These are phyloP conservation scores for Aegle marmelos DNA, from an alignment of 345 rosid genomes.

Conservation along the genomic window DNA sequence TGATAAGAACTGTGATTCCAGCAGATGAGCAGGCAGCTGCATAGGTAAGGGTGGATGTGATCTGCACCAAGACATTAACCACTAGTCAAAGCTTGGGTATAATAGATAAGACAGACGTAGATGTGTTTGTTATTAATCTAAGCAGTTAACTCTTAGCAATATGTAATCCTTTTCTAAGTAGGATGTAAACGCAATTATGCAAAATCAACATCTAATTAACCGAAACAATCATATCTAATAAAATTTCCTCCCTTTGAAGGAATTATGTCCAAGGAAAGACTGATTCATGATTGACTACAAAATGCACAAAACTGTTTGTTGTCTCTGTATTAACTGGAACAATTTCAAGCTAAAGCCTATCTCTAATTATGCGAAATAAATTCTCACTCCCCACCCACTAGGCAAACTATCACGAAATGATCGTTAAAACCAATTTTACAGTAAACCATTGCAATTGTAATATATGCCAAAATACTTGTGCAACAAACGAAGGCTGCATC, in stretches of 20 bases:
- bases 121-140: not conserved
- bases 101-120: not conserved
- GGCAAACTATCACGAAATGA: not conserved
- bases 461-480: not conserved
- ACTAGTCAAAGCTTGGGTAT: not conserved
- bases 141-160: not conserved
- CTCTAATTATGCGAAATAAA: not conserved
- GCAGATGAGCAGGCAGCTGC: slow-evolving; percentile 83
- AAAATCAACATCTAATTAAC: not conserved
- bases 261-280: not conserved
- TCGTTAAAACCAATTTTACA: not conserved
- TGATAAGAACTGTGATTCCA: slow-evolving; percentile 65
- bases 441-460: not conserved
- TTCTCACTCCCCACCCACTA: not conserved
- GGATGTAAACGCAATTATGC: not conserved
- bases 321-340: not conserved
- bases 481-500: not conserved
- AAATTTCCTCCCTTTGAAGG: not conserved
- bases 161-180: not conserved
- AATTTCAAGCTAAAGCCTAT: not conserved
- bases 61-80: slow-evolving; percentile 35
- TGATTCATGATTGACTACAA: not conserved
- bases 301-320: not conserved
- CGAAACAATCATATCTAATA: not conserved
- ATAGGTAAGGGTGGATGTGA: slow-evolving; percentile 65